Evolutionary conservation across 2,329 filamentous ascomycete species (phyloP).

Genomic region (Xylaria sp.): DNA sequence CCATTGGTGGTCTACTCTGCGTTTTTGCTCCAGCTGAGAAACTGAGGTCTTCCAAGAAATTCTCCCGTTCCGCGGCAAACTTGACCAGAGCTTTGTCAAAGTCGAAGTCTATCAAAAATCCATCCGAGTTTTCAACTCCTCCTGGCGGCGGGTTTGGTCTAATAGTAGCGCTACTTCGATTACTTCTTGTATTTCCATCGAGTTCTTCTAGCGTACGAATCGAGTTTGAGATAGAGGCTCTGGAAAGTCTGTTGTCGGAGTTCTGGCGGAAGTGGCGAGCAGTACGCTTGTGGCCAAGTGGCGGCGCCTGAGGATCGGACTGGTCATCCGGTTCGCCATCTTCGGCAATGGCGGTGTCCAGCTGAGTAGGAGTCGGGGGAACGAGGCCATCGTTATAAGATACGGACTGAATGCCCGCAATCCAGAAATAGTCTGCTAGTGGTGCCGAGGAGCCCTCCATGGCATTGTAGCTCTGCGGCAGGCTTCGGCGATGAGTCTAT

Average conservation of each 20-base stretch:
- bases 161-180: constrained; percentile 74
- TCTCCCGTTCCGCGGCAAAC: constrained; percentile 94
- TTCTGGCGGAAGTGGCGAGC: constrained; percentile 71
- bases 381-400: constrained; percentile 68
- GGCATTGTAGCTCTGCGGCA: constrained; percentile 51
- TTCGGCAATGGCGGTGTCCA: constrained; percentile 71
- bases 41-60: constrained; percentile 90
- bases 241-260: constrained; percentile 69
- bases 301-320: constrained; percentile 47
- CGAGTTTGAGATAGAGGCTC: constrained; percentile 62
- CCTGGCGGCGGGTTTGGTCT: constrained; percentile 55
- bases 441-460: constrained; percentile 72
- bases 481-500: constrained; percentile 28
- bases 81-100: constrained; percentile 94
- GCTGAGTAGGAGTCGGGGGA: constrained; percentile 53
- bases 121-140: constrained; percentile 49
- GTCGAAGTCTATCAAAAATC: constrained; percentile 76
- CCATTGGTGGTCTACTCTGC: constrained; percentile 75
- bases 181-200: constrained; percentile 69
- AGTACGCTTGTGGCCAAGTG: constrained; percentile 52
- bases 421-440: constrained; percentile 81
- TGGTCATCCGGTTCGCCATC: constrained; percentile 67
- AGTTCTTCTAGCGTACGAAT: constrained; percentile 67
- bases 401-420: constrained; percentile 76
- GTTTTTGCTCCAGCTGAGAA: constrained; percentile 86